Evolutionary conservation across 306 rosid species (phyloP).

Genomic region (Malus sylvestris): DNA sequence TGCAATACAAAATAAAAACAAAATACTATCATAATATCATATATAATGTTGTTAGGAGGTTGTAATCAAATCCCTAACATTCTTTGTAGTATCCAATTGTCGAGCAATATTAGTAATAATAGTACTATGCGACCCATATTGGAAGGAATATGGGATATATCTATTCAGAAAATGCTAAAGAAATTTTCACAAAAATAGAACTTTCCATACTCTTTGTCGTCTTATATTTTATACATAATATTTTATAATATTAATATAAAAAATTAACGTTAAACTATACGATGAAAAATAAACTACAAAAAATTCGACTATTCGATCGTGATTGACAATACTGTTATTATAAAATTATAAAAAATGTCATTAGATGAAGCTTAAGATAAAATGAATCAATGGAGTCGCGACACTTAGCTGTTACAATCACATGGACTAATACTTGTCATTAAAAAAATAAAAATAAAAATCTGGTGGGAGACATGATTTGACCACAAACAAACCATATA

Average conservation of each 20-base stretch:
- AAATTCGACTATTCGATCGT: not conserved
- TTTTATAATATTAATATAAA: no score
- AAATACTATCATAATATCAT: not conserved
- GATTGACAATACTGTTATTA: not conserved
- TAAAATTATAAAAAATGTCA: not conserved
- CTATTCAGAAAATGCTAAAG: no score
- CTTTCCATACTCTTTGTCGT: accelerated
- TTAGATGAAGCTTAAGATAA: not conserved
- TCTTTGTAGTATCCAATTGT: not conserved
- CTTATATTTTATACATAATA: no score
- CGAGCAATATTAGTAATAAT: no score
- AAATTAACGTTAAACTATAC: no score
- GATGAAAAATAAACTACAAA: accelerated
- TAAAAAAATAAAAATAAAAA: not conserved
- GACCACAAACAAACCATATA: not conserved
- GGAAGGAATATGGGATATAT: no score
- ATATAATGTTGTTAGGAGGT: not conserved
- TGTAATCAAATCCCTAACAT: not conserved
- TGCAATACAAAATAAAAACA: not conserved
- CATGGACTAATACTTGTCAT: not conserved
- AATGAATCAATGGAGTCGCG: not conserved
- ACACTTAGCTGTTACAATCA: not conserved
- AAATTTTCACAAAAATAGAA: accelerated
- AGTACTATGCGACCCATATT: no score
- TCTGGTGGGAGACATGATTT: not conserved